phyloP scores from a whole-genome alignment of 1,284 basidiomycete species.

The Fomes fomentarius region DNA sequence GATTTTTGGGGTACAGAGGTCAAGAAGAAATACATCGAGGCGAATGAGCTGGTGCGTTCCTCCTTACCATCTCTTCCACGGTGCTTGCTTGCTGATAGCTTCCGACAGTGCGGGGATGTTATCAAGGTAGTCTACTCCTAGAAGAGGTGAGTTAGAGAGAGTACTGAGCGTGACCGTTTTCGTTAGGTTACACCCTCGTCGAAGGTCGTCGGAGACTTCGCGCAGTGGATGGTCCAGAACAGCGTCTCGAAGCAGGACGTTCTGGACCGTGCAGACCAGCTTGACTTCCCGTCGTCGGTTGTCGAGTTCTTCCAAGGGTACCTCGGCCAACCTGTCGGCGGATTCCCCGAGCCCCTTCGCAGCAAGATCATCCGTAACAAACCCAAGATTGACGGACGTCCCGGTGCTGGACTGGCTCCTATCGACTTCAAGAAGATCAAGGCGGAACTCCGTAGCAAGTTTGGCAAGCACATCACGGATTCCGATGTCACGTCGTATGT shows the following conservation, averaged over 20 bases:
- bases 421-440: conserved; percentile 97
- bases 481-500: conserved; percentile 94
- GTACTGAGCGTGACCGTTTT: conserved; percentile 21
- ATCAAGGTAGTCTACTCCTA: conserved; percentile 67
- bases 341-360: conserved; percentile 97
- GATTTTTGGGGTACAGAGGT: conserved; percentile 65
- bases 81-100: conserved; percentile 1
- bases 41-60: conserved; percentile 81
- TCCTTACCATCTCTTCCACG: conserved; percentile 6
- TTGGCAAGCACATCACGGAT: conserved; percentile 93
- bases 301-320: conserved; percentile 98
- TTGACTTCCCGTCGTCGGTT: conserved; percentile 98
- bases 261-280: conserved; percentile 80
- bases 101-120: conserved; percentile 88
- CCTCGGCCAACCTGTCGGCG: conserved; percentile 95
- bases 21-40: conserved; percentile 98
- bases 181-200: conserved; percentile 90
- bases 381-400: conserved; percentile 91
- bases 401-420: conserved; percentile 86
- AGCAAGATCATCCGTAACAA: conserved; percentile 93
- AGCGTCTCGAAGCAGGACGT: conserved; percentile 88
- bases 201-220: conserved; percentile 99
- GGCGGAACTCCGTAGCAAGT: conserved; percentile 90
- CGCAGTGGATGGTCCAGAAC: conserved; percentile 99
- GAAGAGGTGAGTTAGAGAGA: conserved; percentile 25